A percentile compares a stretch with the other conserved stretches of the same genome.
Evolutionary conservation across 2,329 filamentous ascomycete genomes (phyloP).

Genomic region (Aspergillus ibericus): DNA sequence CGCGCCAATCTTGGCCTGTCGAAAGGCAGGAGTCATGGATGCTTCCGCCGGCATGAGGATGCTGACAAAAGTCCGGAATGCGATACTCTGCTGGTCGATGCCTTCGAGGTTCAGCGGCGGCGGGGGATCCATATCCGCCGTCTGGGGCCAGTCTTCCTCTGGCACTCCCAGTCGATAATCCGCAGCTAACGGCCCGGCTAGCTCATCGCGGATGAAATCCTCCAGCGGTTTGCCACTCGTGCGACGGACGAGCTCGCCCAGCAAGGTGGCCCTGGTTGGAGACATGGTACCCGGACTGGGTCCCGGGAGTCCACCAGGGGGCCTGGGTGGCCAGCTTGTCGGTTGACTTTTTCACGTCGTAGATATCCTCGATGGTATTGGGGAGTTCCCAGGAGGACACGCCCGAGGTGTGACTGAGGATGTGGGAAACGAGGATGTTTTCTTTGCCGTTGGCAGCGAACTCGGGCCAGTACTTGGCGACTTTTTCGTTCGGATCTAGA

Average conservation of each 20-base stretch:
- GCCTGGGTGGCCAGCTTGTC: slow-evolving; percentile 42
- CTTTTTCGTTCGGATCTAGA: slow-evolving; percentile 38
- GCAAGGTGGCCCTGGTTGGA: slow-evolving; percentile 42
- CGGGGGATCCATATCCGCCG: slow-evolving; percentile 38
- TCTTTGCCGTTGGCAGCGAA: slow-evolving; percentile 47
- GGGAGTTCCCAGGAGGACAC: slow-evolving; percentile 37
- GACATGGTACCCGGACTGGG: slow-evolving; percentile 46
- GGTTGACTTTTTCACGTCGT: slow-evolving; percentile 30
- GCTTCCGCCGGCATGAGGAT: slow-evolving; percentile 23
- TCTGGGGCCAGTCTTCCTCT: slow-evolving; percentile 45
- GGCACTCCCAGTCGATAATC: slow-evolving; percentile 50
- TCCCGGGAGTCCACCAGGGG: slow-evolving; percentile 49
- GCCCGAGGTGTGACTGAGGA: slow-evolving; percentile 44
- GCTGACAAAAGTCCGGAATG: slow-evolving; percentile 31
- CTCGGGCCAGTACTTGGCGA: slow-evolving; percentile 50
- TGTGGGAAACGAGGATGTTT: slow-evolving; percentile 41
- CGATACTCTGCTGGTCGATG: slow-evolving; percentile 28
- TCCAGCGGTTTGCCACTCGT: slow-evolving; percentile 43
- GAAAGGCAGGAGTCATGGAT: slow-evolving; percentile 35
- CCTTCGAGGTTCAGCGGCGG: slow-evolving; percentile 16
- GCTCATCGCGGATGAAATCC: slow-evolving; percentile 47
- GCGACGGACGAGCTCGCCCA: slow-evolving; percentile 48
- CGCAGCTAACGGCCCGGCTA: slow-evolving; percentile 44
- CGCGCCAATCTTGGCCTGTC: slow-evolving; percentile 44
- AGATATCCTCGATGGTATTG: slow-evolving; percentile 35